Percentiles rank a stretch among this genome's conserved stretches.
Conservation (phyloP, 2,329 filamentous ascomycete species). For the Monilinia fructicola region DNA sequence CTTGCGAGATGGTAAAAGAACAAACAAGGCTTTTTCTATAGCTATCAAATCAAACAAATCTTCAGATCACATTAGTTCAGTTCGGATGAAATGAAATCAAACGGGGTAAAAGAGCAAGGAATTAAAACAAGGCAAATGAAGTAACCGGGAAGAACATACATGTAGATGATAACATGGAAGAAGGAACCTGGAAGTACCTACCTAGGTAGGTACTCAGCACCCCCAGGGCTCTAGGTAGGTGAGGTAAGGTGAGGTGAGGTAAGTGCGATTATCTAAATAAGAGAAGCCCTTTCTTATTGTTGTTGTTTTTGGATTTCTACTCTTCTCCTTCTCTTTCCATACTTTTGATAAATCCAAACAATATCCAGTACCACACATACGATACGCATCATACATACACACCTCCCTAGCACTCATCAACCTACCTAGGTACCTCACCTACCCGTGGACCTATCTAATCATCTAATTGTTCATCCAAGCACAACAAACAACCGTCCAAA, state of each 20-base stretch:
- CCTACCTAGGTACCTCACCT: no score
- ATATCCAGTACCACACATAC: neutral
- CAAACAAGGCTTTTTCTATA: neutral
- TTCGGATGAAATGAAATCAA: neutral
- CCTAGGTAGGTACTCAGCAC: no score
- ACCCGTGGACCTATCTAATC: no score
- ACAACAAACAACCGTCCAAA: no score
- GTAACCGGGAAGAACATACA: no score
- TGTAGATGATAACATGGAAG: no score
- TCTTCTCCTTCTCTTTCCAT: neutral
- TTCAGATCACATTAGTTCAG: neutral
- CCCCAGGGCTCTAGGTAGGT: no score
- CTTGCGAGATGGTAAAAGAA: neutral
- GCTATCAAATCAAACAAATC: neutral
- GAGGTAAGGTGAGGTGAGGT: neutral
- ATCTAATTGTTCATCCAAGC: no score
- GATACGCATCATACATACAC: neutral
- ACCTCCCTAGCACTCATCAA: no score
- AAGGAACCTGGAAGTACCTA: neutral
- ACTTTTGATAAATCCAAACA: no score
- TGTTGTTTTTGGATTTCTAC: no score
- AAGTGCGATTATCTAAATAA: neutral
- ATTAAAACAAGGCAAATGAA: neutral
- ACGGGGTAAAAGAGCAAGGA: no score
- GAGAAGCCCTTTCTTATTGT: neutral